Evolutionary conservation across 495 filamentous ascomycete genomes (phyloP), one percentile per base, ranked within the genome.

Genomic region (Xylaria bambusicola): DNA sequence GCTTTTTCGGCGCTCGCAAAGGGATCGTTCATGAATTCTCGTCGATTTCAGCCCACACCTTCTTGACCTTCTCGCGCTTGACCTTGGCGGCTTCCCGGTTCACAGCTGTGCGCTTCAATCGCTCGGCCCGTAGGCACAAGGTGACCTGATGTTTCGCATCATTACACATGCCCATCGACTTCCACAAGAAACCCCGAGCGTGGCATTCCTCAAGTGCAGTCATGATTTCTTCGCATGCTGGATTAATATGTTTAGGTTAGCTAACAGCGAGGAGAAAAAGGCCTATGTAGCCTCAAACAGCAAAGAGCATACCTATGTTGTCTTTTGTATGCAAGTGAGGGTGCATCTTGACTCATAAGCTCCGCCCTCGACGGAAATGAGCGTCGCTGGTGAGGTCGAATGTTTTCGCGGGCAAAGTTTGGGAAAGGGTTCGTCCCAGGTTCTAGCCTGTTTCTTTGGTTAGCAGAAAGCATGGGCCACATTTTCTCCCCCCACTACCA

Each of bases 161-260:
- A 68, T 89, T 98, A 86, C 94, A 98, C 80, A 87, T 91, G 42
- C 94, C 94, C 41, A 89, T 74, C 1, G 88, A 83, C 71, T 94
- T 96, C 81, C 86, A 90, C 8, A 98, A 69, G 78, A 98, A 98
- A 26, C 93, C 93, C 40, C 83, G 82, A 12, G 91, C 92, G 71
- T 98, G 94, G 77, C 94, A 98, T 79, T 96, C 92, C 54, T 98
- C 94, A 58, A 98, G 88, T 49, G 89, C 88, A 18, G 75, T 84
- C 88, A 97, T 97, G 66, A 98, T 82, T 62, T 92, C 92, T 74
- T 92, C 90, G 82, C 94, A 98, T 60, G 86, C 95, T 98, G 63
- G 29, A 46, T n/a, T 21, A 18, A 15, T 20, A 31, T 13, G 3
- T 12, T 23, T 12, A 18, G 15, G 35, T 52, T 15, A 52, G 15